phyloP scores from a whole-genome alignment of 805 yeast genomes.

The Brettanomyces naardenensis region DNA sequence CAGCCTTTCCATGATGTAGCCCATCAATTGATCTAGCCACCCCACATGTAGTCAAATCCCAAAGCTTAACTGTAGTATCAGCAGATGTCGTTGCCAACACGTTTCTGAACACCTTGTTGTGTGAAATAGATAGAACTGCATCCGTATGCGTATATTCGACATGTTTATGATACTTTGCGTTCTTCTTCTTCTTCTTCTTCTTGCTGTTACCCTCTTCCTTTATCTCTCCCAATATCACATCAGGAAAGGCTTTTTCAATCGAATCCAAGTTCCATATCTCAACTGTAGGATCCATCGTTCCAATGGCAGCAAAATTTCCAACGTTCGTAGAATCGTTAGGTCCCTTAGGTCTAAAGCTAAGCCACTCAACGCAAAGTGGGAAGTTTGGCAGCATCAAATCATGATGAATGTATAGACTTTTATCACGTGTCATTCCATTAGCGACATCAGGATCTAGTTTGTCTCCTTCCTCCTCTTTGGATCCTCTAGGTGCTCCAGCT shows the following conservation, averaged over 20 bases:
- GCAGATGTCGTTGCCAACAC: conserved; percentile 93
- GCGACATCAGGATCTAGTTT: conserved; percentile 66
- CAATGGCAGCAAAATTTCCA: conserved; percentile 93
- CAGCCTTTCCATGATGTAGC: conserved; percentile 73
- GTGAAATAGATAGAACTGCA: conserved; percentile 83
- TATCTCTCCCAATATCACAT: conserved; percentile 80
- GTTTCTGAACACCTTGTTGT: conserved; percentile 73
- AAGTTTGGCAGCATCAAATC: conserved; percentile 95
- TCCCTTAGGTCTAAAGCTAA: conserved; percentile 61
- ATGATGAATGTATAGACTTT: conserved; percentile 85
- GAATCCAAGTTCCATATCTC: conserved; percentile 95
- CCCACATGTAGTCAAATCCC: conserved; percentile 75
- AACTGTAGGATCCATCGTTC: conserved; percentile 95
- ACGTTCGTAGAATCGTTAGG: conserved; percentile 36
- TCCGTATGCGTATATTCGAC: conserved; percentile 77
- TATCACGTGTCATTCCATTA: conserved; percentile 62
- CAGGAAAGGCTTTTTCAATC: conserved; percentile 91
- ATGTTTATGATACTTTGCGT: conserved; percentile 36
- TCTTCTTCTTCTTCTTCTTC: conserved; percentile 42
- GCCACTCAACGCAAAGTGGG: conserved; percentile 95
- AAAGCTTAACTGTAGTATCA: conserved; percentile 86
- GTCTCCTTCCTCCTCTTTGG: conserved; percentile 59
- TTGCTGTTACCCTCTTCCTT: conserved; percentile 23
- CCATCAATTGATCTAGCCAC: conserved; percentile 68
- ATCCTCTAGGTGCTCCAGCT: conserved; percentile 70